Evolutionary conservation across 2,329 filamentous ascomycete species (phyloP).

Genomic region (Chrysosphaeria jannelii): DNA sequence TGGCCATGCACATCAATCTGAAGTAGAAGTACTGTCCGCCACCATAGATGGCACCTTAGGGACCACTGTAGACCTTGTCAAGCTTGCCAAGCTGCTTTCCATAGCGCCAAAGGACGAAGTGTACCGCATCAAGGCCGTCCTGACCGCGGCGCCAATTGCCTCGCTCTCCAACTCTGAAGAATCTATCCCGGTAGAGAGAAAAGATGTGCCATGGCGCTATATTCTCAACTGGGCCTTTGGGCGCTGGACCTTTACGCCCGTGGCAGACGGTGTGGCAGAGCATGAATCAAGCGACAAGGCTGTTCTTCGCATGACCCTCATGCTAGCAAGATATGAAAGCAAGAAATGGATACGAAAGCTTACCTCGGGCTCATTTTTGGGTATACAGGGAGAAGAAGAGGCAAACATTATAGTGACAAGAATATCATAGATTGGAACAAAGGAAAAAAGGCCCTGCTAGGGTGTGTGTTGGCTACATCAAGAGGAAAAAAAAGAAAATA

Average conservation of each 20-base stretch:
- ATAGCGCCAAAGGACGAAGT: conserved; percentile 72
- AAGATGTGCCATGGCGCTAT: conserved; percentile 21
- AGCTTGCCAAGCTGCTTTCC: conserved; percentile 35
- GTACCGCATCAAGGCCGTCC: conserved; percentile 66
- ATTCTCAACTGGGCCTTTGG: conserved; percentile 98
- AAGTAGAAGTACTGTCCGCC: conserved; percentile 80
- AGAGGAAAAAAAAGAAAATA: neutral
- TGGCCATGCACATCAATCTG: conserved; percentile 34
- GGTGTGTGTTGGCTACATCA: neutral
- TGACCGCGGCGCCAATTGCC: conserved; percentile 9
- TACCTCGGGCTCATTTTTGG: conserved; percentile 23
- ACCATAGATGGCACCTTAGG: conserved; percentile 19
- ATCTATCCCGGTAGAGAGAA: conserved; percentile 6
- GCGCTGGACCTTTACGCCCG: conserved; percentile 62
- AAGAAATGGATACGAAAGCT: conserved; percentile 50
- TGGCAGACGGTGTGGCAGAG: conserved; percentile 13
- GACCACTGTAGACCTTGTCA: conserved; percentile 17
- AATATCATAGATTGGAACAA: conserved; percentile 10
- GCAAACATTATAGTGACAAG: conserved; percentile 21
- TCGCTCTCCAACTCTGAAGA: conserved; percentile 20
- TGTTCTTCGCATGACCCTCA: conserved; percentile 40
- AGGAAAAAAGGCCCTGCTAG: neutral
- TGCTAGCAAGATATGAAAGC: conserved; percentile 42
- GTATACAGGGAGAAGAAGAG: conserved; percentile 14
- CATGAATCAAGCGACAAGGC: conserved; percentile 22